Evolutionary conservation across 2,329 filamentous ascomycete species (phyloP), one percentile per base, ranked within the genome.

Genomic region (Polytolypa hystricis): DNA sequence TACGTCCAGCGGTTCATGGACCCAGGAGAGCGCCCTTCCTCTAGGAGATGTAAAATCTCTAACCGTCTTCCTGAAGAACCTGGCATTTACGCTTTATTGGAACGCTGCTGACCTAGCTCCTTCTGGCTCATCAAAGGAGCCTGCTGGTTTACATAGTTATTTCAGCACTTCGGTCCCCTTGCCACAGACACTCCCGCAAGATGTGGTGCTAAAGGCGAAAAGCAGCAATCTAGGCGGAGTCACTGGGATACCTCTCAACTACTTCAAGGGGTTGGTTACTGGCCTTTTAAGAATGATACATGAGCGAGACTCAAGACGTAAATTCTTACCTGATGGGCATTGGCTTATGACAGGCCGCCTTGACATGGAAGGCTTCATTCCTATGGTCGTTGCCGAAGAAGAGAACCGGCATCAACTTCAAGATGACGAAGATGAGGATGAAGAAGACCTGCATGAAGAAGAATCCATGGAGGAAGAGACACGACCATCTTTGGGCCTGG

Each of bases 331-430:
- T 2, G 62, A 70, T n/a, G 74, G 77, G 33, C 87, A 94, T 56
- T 98, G 91, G 91, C 68, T 96, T 23, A 96, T 96, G 87, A 91
- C 82, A 1, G 80, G 77, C 42, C 68, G 70, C 14, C 84, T 96
- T 39, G 82, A 95, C 50, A 91, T 94, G 79, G 78, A 81, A 43
- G 77, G 81, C 0, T 96, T 96, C 51, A 81, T 94, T 30, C 71
- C 76, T 6, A 81, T 84, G 2, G 87, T 96, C 1, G 86, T 95
- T 2, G 70, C 77, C 30, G 91, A 98, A 58, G 86, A 95, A 54
- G 79, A 93, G 53, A 73, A 67, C 33, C 71, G 82, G 23, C 81
- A 84, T 50, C 72, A 77, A 38, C 71, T 86, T 9, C 67, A 79
- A 39, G 70, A 70, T 25, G 74, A 79, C 37, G 70, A 76, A 11